Percentiles rank a stretch among this genome's conserved stretches.
Conservation (phyloP, 148 eudicot species). For the Rhododendron mucronatum region DNA sequence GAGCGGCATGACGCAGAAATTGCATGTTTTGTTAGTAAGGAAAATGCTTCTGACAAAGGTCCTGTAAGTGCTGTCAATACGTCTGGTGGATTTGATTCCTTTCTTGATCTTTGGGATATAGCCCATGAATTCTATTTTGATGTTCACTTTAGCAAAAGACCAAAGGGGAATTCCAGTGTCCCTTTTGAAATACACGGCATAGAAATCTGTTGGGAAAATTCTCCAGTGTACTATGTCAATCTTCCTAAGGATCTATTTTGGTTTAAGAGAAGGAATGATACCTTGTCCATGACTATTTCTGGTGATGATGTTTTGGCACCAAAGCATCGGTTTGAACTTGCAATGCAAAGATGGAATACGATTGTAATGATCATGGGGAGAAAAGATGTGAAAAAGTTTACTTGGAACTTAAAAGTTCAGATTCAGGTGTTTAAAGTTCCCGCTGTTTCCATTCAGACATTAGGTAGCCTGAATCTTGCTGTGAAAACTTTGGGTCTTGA, state of each 20-base stretch:
- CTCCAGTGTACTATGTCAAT: slow-evolving; percentile 80
- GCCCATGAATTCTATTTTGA: slow-evolving; percentile 67
- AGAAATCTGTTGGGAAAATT: slow-evolving; percentile 84
- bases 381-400: slow-evolving; percentile 52
- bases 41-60: slow-evolving; percentile 42
- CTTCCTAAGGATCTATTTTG: slow-evolving; percentile 68
- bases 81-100: slow-evolving; percentile 64
- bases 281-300: slow-evolving; percentile 17
- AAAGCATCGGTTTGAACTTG: slow-evolving; percentile 35
- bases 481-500: slow-evolving; percentile 46
- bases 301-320: slow-evolving; percentile 27
- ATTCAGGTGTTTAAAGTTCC: slow-evolving; percentile 73
- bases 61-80: slow-evolving; percentile 56
- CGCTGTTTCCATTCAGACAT: slow-evolving; percentile 56
- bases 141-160: slow-evolving; percentile 70
- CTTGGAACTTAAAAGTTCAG: slow-evolving; percentile 85
- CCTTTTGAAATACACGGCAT: slow-evolving; percentile 82
- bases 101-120: slow-evolving; percentile 81
- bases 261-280: slow-evolving; percentile 23
- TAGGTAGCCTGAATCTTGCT: slow-evolving; percentile 45
- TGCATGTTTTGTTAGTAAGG: slow-evolving; percentile 20
- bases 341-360: slow-evolving; percentile 62
- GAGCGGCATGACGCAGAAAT: slow-evolving; percentile 18
- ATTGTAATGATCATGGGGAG: slow-evolving; percentile 49
- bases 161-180: slow-evolving; percentile 42